Conservation (phyloP, 352 stramenopile species). For the Plasmopara halstedii region DNA sequence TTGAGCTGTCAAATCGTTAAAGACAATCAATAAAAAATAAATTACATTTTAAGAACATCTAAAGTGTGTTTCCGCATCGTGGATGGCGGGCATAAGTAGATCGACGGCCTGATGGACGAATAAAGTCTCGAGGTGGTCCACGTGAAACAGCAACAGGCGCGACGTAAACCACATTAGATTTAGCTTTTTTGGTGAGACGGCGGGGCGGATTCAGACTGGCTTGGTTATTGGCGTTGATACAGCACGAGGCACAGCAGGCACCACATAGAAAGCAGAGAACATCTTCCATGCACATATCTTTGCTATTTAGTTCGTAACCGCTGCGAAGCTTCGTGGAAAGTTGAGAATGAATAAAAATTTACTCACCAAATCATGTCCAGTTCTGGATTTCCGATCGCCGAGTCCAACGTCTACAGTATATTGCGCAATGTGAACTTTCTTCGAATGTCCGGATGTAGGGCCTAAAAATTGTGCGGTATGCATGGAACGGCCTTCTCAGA, state of each 20-base stretch:
- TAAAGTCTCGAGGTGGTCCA: constrained; percentile 10
- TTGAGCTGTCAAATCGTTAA: too few species aligned
- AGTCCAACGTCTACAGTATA: background rate
- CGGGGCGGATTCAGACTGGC: constrained; percentile 5
- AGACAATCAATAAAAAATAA: too few species aligned
- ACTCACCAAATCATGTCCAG: background rate
- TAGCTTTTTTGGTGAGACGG: constrained; percentile 1
- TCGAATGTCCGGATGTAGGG: background rate
- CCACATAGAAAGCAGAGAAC: constrained; percentile 14
- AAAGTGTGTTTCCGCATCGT: constrained; percentile 4
- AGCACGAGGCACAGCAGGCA: constrained; percentile 16
- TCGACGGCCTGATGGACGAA: constrained; percentile 5
- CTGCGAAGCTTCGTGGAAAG: background rate
- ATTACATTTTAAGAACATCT: too few species aligned
- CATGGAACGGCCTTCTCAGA: too few species aligned
- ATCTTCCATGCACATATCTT: constrained; percentile 10
- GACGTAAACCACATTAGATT: constrained; percentile 16
- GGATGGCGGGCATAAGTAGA: constrained; percentile 8
- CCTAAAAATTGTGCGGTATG: background rate
- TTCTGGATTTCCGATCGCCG: background rate
- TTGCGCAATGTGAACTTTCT: background rate
- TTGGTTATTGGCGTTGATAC: constrained; percentile 9
- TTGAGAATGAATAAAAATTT: background rate
- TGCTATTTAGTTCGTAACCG: background rate
- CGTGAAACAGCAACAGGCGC: constrained; percentile 12